These are phyloP conservation scores for Xylaria bambusicola DNA, from an alignment of 495 filamentous ascomycete species.

Conservation along the genomic window DNA sequence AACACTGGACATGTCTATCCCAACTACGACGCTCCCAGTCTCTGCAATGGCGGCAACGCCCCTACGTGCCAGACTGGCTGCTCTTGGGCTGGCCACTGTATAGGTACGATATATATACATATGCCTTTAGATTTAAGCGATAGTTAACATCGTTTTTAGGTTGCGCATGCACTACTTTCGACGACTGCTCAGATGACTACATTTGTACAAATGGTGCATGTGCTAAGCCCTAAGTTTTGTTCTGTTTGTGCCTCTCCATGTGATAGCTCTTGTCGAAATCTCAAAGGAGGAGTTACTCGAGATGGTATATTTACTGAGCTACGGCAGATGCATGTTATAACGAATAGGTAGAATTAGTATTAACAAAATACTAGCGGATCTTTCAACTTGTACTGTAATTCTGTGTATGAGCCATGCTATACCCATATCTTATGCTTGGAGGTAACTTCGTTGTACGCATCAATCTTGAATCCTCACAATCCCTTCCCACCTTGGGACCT, in stretches of 20 bases:
- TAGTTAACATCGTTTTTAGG: constrained; percentile 4
- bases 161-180: constrained; percentile 18
- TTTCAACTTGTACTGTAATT: too few relatives aligned
- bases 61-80: constrained; percentile 23
- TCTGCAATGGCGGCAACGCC: neutral
- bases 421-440: too few relatives aligned
- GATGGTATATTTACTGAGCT: too few relatives aligned
- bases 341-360: too few relatives aligned
- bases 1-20: constrained; percentile 23
- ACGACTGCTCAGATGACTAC: constrained; percentile 25
- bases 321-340: too few relatives aligned
- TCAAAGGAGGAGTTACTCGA: constrained; percentile 31
- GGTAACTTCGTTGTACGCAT: too few relatives aligned
- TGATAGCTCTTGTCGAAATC: too few relatives aligned
- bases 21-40: constrained; percentile 9
- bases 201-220: constrained; percentile 21
- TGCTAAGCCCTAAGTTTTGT: neutral
- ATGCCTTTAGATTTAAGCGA: neutral
- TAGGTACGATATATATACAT: constrained; percentile 10
- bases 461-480: too few relatives aligned
- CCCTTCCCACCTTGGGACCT: too few relatives aligned
- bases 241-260: neutral
- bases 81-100: constrained; percentile 21
- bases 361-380: too few relatives aligned
- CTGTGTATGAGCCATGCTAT: too few relatives aligned